phyloP scores from a whole-genome alignment of 108 stramenopile genomes.

The Parmales sp. region DNA sequence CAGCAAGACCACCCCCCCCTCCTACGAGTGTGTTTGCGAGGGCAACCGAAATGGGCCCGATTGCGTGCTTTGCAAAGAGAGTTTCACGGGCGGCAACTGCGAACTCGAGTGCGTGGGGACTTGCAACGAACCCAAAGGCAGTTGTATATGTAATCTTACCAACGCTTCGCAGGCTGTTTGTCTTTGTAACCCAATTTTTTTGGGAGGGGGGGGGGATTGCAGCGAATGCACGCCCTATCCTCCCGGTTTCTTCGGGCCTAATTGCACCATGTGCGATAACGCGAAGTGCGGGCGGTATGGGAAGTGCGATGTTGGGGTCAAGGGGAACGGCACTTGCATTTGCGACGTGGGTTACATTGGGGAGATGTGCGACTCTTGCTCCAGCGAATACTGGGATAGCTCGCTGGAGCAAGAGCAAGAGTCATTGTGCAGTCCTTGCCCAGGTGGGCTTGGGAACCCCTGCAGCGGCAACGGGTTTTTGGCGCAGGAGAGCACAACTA shows the following conservation, averaged over 20 bases:
- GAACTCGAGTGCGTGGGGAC: background rate
- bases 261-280: background rate
- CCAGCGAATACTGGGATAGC: background rate
- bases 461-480: background rate
- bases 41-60: background rate
- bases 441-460: no score
- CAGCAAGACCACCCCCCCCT: background rate
- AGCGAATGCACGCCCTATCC: background rate
- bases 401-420: background rate
- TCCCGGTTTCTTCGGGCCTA: no score
- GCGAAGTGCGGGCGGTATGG: background rate
- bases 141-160: background rate
- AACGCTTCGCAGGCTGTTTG: background rate
- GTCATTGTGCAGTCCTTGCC: background rate
- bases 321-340: background rate
- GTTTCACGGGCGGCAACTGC: background rate
- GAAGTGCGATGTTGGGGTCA: background rate
- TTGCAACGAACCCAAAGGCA: background rate
- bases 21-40: background rate
- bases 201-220: background rate
- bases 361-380: background rate
- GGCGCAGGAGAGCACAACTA: background rate
- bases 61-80: background rate
- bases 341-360: background rate
- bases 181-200: background rate